phyloP scores from a whole-genome alignment of 2,329 filamentous ascomycete species.

The Alternaria tenuissima region DNA sequence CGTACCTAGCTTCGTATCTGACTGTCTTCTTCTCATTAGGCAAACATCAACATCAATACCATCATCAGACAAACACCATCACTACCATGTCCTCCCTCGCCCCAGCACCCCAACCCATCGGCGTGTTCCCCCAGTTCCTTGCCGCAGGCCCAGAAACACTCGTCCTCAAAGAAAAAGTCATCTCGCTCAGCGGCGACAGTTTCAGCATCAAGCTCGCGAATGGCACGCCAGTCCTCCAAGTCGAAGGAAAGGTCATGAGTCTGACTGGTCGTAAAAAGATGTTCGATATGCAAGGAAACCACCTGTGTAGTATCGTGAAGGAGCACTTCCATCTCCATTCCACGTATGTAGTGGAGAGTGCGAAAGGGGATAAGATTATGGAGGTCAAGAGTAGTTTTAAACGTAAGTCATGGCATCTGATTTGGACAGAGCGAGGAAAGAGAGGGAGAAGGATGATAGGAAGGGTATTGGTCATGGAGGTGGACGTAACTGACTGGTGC shows the following conservation, averaged over 20 bases:
- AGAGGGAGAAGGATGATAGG: neutral
- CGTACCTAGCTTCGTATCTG: neutral
- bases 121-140: slow-evolving; percentile 41
- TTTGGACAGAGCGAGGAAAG: neutral
- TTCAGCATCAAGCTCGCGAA: slow-evolving; percentile 68
- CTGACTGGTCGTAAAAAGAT: slow-evolving; percentile 66
- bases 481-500: neutral
- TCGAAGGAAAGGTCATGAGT: slow-evolving; percentile 63
- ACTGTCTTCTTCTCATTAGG: neutral
- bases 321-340: slow-evolving; percentile 61
- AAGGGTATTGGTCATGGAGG: neutral
- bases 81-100: slow-evolving; percentile 27
- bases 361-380: slow-evolving; percentile 58
- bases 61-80: neutral
- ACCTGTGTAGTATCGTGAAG: slow-evolving; percentile 67
- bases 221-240: slow-evolving; percentile 63
- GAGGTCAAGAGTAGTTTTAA: slow-evolving; percentile 65
- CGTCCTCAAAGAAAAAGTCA: slow-evolving; percentile 67
- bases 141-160: slow-evolving; percentile 55
- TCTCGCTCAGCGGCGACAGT: slow-evolving; percentile 69
- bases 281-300: slow-evolving; percentile 60
- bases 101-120: slow-evolving; percentile 31
- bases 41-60: neutral
- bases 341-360: slow-evolving; percentile 61
- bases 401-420: slow-evolving; percentile 51